Conservation (phyloP, 208 protist species). For the Leishmania mexicana region DNA sequence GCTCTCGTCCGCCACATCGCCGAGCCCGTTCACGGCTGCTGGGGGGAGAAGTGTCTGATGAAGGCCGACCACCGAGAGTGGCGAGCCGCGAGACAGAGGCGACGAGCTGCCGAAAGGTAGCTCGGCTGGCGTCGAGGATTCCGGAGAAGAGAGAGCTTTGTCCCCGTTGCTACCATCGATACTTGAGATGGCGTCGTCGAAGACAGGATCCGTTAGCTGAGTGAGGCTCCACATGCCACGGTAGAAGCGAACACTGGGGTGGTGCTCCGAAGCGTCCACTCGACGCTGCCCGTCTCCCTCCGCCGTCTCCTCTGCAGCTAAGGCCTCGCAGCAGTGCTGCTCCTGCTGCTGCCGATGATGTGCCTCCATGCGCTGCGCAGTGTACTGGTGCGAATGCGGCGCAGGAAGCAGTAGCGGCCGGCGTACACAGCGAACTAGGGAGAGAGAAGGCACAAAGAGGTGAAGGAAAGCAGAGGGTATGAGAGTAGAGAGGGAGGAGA, state of each 20-base stretch:
- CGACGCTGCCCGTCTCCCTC: neutral
- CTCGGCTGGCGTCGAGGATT: neutral
- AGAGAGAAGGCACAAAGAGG: neutral
- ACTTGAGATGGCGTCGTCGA: neutral
- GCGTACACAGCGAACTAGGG: neutral
- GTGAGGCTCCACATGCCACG: conserved; percentile 37
- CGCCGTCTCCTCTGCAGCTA: neutral
- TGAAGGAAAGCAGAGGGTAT: neutral
- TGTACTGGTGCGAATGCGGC: neutral
- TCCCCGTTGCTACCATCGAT: neutral
- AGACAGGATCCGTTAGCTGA: conserved; percentile 11
- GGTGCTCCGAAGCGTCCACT: conserved; percentile 16
- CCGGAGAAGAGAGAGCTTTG: neutral
- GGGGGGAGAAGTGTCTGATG: conserved; percentile 78
- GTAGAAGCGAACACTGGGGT: conserved; percentile 73
- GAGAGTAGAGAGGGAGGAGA: too few relatives aligned
- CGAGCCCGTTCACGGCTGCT: conserved; percentile 23
- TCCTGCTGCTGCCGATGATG: neutral
- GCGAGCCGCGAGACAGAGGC: neutral
- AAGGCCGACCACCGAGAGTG: conserved; percentile 59
- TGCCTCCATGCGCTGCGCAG: conserved; percentile 3
- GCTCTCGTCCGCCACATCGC: conserved; percentile 57
- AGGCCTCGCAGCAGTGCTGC: neutral
- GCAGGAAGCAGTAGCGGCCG: neutral
- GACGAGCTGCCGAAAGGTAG: neutral